phyloP scores from a whole-genome alignment of 805 yeast species.

The Komagataella kurtzmanii region DNA sequence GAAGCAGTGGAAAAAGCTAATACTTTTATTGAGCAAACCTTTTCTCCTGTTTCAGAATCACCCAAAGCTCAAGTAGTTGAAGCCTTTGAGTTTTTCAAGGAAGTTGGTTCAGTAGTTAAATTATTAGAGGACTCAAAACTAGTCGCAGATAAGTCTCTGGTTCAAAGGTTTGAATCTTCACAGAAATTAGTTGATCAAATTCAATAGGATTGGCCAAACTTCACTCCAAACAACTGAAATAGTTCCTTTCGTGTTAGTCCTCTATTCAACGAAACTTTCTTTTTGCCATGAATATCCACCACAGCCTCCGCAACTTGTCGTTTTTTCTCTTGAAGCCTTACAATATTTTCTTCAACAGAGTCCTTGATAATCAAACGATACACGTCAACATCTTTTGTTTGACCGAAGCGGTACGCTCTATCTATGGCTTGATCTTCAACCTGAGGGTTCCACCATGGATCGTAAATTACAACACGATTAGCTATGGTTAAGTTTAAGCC shows the following conservation, averaged over 20 bases:
- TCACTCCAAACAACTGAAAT: slow-evolving; percentile 6
- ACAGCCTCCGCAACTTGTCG: slow-evolving; percentile 18
- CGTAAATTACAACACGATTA: slow-evolving; percentile 24
- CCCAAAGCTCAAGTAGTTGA: slow-evolving; percentile 10
- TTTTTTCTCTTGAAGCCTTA: slow-evolving; percentile 20
- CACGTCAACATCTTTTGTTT: slow-evolving; percentile 23
- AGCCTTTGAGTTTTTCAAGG: slow-evolving; percentile 12
- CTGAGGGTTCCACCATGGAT: slow-evolving; percentile 42
- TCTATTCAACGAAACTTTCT: not conserved
- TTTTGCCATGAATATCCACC: slow-evolving; percentile 9
- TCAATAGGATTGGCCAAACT: not conserved
- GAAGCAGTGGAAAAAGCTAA: slow-evolving; percentile 2
- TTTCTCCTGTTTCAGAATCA: slow-evolving; percentile 8
- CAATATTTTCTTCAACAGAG: slow-evolving; percentile 26
- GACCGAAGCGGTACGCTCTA: slow-evolving; percentile 36
- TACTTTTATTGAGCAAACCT: slow-evolving; percentile 7
- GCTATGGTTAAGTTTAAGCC: slow-evolving; percentile 30
- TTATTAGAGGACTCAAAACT: slow-evolving; percentile 7
- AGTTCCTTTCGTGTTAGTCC: slow-evolving; percentile 6
- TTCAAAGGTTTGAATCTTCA: slow-evolving; percentile 5
- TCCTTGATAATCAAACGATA: slow-evolving; percentile 23
- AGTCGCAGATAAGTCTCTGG: slow-evolving; percentile 5
- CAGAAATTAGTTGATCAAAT: slow-evolving; percentile 4
- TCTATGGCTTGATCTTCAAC: slow-evolving; percentile 37
- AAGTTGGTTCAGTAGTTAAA: slow-evolving; percentile 11